Conservation (phyloP, 768 basidiomycete genomes). For the Hypholoma fasciculare region DNA sequence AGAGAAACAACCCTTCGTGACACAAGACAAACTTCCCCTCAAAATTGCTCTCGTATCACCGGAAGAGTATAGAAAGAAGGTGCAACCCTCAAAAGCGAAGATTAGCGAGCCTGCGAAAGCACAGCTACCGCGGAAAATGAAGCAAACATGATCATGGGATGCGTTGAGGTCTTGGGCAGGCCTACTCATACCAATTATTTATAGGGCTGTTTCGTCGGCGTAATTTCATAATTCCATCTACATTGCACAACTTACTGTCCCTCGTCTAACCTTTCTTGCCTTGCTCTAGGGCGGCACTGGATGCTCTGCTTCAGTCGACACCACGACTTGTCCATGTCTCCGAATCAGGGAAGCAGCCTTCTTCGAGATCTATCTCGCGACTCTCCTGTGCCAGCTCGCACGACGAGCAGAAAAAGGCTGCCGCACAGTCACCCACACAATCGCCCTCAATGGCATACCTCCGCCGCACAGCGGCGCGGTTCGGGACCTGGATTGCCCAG, state of each 20-base stretch:
- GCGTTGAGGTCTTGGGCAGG: background rate
- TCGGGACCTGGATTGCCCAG: slow-evolving; percentile 20
- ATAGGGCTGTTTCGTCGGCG: background rate
- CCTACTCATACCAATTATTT: background rate
- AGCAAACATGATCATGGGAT: background rate
- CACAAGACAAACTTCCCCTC: background rate
- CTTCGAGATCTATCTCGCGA: slow-evolving; percentile 39
- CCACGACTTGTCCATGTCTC: background rate
- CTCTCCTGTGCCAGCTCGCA: slow-evolving; percentile 42
- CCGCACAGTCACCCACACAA: slow-evolving; percentile 27
- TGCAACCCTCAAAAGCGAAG: too few relatives aligned
- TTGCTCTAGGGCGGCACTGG: background rate
- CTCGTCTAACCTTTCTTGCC: background rate
- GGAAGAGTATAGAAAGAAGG: background rate
- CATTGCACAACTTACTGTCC: background rate
- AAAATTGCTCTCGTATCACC: background rate
- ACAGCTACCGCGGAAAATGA: background rate
- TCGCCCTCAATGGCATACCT: slow-evolving; percentile 37
- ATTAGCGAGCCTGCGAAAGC: too few relatives aligned
- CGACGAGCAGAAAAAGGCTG: slow-evolving; percentile 35
- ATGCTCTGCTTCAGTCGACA: background rate
- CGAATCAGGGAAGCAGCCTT: slow-evolving; percentile 21
- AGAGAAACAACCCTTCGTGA: background rate
- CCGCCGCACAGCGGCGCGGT: slow-evolving; percentile 15
- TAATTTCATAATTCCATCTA: slow-evolving; percentile 5